Percentiles rank a stretch among this genome's conserved stretches.
These are phyloP conservation scores for Claviceps citrina DNA, from an alignment of 2,329 filamentous ascomycete genomes.

Conservation along the genomic window DNA sequence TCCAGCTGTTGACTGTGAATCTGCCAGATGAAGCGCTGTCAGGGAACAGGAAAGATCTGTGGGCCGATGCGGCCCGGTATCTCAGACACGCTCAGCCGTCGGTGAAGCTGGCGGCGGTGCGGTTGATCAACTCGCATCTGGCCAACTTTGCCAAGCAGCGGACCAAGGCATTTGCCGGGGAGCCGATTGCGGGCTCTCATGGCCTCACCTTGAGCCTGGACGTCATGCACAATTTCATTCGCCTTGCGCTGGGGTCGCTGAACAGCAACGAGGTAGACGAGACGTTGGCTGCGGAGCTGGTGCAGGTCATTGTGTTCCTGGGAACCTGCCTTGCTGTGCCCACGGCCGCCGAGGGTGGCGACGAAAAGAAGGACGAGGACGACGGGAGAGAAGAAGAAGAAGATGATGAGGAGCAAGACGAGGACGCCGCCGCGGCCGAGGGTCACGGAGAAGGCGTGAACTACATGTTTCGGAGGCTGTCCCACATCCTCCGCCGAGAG, in stretches of 20 bases:
- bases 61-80: slow-evolving; percentile 52
- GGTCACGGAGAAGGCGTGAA: slow-evolving; percentile 34
- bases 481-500: slow-evolving; percentile 65
- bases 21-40: slow-evolving; percentile 51
- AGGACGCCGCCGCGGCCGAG: slow-evolving; percentile 12
- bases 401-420: slow-evolving; percentile 28
- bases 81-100: slow-evolving; percentile 57
- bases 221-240: slow-evolving; percentile 46
- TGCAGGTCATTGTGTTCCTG: slow-evolving; percentile 72
- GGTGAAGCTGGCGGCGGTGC: slow-evolving; percentile 64
- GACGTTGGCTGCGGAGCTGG: slow-evolving; percentile 59
- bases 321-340: slow-evolving; percentile 37
- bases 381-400: not conserved
- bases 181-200: slow-evolving; percentile 53
- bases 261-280: slow-evolving; percentile 51
- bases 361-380: slow-evolving; percentile 24
- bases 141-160: slow-evolving; percentile 57
- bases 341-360: slow-evolving; percentile 25
- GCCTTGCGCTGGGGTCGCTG: slow-evolving; percentile 36
- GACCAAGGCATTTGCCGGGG: slow-evolving; percentile 27
- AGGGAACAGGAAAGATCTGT: slow-evolving; percentile 46
- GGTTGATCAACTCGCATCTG: slow-evolving; percentile 62
- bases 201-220: slow-evolving; percentile 52
- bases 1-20: slow-evolving; percentile 50
- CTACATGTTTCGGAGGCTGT: slow-evolving; percentile 65